Evolutionary conservation across 257 asterid genomes (phyloP).

Genomic region (Nicotiana undulata): DNA sequence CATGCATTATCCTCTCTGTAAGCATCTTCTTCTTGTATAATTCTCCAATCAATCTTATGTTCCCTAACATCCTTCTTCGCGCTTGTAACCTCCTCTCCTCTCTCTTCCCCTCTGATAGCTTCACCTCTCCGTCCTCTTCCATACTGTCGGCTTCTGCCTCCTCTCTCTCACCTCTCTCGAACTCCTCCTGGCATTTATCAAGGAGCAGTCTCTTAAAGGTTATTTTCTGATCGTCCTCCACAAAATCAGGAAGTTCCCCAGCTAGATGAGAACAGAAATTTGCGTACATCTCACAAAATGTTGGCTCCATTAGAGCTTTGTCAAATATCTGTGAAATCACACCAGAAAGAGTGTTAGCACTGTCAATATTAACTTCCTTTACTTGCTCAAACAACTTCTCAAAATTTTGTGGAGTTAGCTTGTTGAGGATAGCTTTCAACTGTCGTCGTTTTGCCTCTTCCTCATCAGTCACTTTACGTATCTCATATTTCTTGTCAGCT

Average conservation of each 20-base stretch:
- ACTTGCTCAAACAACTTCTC: constrained; percentile 35
- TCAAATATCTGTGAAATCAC: constrained; percentile 30
- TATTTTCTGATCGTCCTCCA: constrained; percentile 19
- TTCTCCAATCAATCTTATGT: constrained; percentile 36
- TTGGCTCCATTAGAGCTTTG: constrained; percentile 35
- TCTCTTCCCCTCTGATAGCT: constrained; percentile 16
- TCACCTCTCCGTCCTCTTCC: constrained; percentile 17
- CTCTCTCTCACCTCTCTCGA: constrained; percentile 32
- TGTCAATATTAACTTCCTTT: constrained; percentile 25
- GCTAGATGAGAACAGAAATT: constrained; percentile 25
- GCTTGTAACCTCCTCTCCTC: constrained; percentile 18
- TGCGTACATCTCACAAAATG: constrained; percentile 36
- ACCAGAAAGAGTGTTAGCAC: constrained; percentile 20
- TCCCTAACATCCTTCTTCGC: constrained; percentile 32
- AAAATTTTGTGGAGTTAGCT: constrained; percentile 36
- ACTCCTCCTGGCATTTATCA: constrained; percentile 33
- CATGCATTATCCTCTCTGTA: constrained; percentile 30
- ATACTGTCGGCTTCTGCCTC: constrained; percentile 19
- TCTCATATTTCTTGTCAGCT: constrained; percentile 28
- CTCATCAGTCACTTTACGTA: constrained; percentile 22
- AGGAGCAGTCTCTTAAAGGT: constrained; percentile 25
- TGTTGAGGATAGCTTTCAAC: constrained; percentile 30
- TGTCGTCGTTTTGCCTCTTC: constrained; percentile 32
- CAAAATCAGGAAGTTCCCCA: constrained; percentile 21
- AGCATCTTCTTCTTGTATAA: constrained; percentile 32